These are phyloP conservation scores for Penicillium bovifimosum DNA, from an alignment of 495 filamentous ascomycete species.

Conservation along the genomic window DNA sequence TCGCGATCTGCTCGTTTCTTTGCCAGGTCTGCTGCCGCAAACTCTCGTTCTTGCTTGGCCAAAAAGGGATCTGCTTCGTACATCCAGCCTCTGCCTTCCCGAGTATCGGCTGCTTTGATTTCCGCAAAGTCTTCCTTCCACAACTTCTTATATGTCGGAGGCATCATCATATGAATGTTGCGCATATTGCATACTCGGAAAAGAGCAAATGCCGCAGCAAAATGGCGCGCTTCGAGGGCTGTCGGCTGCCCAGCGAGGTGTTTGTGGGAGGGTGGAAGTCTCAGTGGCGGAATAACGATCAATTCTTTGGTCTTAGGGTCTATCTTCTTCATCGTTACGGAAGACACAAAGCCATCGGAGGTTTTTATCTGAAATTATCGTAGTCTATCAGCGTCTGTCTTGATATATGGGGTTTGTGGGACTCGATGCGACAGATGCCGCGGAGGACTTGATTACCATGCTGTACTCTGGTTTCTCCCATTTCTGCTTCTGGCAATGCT, in stretches of 20 bases:
- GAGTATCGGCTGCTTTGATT: constrained; percentile 70
- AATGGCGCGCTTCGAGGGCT: constrained; percentile 84
- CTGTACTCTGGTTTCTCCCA: constrained; percentile 93
- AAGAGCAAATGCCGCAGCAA: constrained; percentile 83
- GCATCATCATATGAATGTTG: constrained; percentile 88
- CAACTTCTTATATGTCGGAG: constrained; percentile 77
- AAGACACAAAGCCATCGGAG: constrained; percentile 63
- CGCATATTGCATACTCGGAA: constrained; percentile 91
- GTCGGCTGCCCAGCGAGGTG: constrained; percentile 64
- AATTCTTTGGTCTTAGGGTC: constrained; percentile 81
- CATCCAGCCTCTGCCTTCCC: constrained; percentile 77
- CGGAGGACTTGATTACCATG: constrained; percentile 47
- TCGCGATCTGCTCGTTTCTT: constrained; percentile 63
- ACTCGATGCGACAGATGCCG: background rate
- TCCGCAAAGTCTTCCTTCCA: constrained; percentile 84
- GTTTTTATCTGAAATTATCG: constrained; percentile 38
- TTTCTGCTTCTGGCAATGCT: constrained; percentile 91
- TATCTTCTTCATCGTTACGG: constrained; percentile 69
- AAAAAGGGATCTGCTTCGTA: constrained; percentile 94
- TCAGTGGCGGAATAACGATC: constrained; percentile 69
- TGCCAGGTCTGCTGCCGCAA: constrained; percentile 61
- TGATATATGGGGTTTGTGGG: background rate
- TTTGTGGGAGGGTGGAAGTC: constrained; percentile 66
- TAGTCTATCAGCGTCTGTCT: constrained; percentile 10
- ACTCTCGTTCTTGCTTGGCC: constrained; percentile 70